phyloP scores from a whole-genome alignment of 169 alveolate species.

The Plasmodium vivax region DNA sequence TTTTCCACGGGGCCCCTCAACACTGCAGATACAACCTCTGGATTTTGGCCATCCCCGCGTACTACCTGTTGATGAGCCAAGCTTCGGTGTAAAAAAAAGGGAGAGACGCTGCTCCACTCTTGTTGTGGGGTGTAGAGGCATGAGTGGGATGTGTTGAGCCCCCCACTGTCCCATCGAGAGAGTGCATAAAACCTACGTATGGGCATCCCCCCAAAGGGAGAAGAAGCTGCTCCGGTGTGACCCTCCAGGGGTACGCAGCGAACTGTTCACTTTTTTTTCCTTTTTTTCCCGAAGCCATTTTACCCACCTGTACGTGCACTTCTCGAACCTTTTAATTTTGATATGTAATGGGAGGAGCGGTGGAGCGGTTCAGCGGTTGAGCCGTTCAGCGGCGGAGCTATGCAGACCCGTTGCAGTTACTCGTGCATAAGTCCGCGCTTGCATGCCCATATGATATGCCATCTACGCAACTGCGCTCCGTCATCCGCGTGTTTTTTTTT shows the following conservation, averaged over 20 bases:
- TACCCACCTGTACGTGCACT: constrained; percentile 65
- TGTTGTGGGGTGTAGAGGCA: not conserved
- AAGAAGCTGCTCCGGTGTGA: not conserved
- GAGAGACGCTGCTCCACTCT: not conserved
- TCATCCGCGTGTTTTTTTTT: too few relatives aligned
- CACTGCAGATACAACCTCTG: not conserved
- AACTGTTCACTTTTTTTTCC: not conserved
- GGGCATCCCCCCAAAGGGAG: not conserved
- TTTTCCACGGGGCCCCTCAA: not conserved
- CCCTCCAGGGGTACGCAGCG: not conserved
- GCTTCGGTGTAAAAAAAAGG: not conserved
- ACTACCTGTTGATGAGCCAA: not conserved
- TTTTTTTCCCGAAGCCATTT: constrained; percentile 34
- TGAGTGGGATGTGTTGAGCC: not conserved
- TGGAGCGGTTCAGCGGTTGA: not conserved
- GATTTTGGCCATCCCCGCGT: not conserved
- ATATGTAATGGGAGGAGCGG: constrained; percentile 38
- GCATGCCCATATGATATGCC: not conserved
- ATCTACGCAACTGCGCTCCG: not conserved
- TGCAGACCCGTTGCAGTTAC: not conserved
- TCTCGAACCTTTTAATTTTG: constrained; percentile 31
- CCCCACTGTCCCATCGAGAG: not conserved
- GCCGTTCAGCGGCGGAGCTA: not conserved
- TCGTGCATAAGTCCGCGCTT: not conserved
- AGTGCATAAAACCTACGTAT: not conserved